These are phyloP conservation scores for Jackrogersella minutella DNA, from an alignment of 495 filamentous ascomycete genomes.

Conservation along the genomic window DNA sequence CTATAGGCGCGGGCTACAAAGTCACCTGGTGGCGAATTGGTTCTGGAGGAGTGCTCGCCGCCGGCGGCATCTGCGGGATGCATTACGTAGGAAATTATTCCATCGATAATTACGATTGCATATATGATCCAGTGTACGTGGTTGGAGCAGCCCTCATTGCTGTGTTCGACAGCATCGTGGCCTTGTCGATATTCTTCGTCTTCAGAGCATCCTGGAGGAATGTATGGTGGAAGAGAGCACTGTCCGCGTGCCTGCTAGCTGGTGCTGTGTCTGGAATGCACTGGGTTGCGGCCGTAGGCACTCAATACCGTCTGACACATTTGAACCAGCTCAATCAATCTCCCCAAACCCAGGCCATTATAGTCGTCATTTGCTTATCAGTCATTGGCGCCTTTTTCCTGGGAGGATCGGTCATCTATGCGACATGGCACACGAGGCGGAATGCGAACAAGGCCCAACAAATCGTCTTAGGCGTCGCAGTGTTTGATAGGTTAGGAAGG, in stretches of 20 bases:
- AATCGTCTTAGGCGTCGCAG: slow-evolving; percentile 76
- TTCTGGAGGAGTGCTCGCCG: slow-evolving; percentile 72
- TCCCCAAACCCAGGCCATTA: slow-evolving; percentile 65
- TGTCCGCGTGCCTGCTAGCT: slow-evolving; percentile 73
- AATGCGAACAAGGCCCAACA: slow-evolving; percentile 75
- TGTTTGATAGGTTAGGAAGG: slow-evolving; percentile 77
- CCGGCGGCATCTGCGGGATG: slow-evolving; percentile 83
- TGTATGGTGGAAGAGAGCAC: slow-evolving; percentile 73
- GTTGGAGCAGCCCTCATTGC: slow-evolving; percentile 76
- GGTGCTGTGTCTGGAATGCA: slow-evolving; percentile 86
- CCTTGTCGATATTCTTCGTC: slow-evolving; percentile 79
- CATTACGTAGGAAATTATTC: slow-evolving; percentile 88
- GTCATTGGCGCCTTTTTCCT: slow-evolving; percentile 66
- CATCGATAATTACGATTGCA: slow-evolving; percentile 76
- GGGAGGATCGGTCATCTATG: slow-evolving; percentile 58
- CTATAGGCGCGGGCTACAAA: slow-evolving; percentile 63
- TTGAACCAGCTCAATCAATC: slow-evolving; percentile 44
- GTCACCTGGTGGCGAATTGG: slow-evolving; percentile 65
- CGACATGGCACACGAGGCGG: slow-evolving; percentile 61
- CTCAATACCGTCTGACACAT: slow-evolving; percentile 62
- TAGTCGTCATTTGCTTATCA: slow-evolving; percentile 70
- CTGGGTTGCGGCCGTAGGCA: slow-evolving; percentile 81
- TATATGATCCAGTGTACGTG: slow-evolving; percentile 66
- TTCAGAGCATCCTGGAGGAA: slow-evolving; percentile 80
- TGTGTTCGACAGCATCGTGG: slow-evolving; percentile 68